phyloP scores from a whole-genome alignment of 2,329 filamentous ascomycete species.

The Canariomyces notabilis region DNA sequence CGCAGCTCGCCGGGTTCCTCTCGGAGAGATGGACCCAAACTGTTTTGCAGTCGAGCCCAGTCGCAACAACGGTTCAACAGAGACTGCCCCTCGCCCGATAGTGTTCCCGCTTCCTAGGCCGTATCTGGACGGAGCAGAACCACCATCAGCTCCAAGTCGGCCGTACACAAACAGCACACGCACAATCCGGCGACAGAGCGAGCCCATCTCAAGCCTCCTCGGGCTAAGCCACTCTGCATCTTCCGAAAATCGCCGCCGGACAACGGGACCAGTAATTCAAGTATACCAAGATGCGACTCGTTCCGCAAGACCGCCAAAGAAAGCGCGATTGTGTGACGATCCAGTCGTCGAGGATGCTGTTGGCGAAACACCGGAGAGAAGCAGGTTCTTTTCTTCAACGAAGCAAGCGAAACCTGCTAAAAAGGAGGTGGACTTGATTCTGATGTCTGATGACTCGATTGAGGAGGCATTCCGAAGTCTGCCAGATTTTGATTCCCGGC shows the following conservation, averaged over 20 bases:
- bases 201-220: conserved; percentile 43
- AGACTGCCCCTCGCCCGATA: conserved; percentile 46
- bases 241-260: conserved; percentile 24
- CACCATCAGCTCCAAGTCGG: conserved; percentile 22
- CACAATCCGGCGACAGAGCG: conserved; percentile 46
- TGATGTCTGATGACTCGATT: conserved; percentile 54
- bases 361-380: conserved; percentile 39
- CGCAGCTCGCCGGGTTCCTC: conserved; percentile 45
- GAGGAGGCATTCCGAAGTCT: conserved; percentile 49
- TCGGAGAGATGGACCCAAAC: conserved; percentile 60
- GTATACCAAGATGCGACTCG: conserved; percentile 22
- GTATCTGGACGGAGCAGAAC: conserved; percentile 41
- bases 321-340: conserved; percentile 50
- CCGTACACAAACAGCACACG: conserved; percentile 30
- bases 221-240: conserved; percentile 8
- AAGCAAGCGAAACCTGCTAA: conserved; percentile 26
- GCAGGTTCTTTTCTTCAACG: conserved; percentile 48
- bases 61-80: conserved; percentile 44
- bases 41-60: conserved; percentile 52
- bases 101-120: conserved; percentile 56
- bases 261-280: conserved; percentile 25
- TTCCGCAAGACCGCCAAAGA: conserved; percentile 47
- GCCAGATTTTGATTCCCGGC: conserved; percentile 49
- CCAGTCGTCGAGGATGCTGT: conserved; percentile 25
- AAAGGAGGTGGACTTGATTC: conserved; percentile 37